Conservation (phyloP, 441 rosid genomes). For the Euphorbia schlechtendalii region DNA sequence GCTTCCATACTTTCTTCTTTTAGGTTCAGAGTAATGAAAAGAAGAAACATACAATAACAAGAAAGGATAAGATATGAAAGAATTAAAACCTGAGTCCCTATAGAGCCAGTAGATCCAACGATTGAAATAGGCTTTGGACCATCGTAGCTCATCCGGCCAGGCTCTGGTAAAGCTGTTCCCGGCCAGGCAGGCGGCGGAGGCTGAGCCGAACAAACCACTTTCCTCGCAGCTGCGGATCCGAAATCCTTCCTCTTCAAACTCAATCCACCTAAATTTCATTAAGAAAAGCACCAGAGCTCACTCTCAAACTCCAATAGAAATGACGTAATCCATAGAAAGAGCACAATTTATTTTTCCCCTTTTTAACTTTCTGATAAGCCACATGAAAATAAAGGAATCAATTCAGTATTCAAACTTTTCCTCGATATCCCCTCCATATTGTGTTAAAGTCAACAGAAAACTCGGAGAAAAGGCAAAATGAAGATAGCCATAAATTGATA, state of each 20-base stretch:
- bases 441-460: too few relatives aligned
- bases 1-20: background rate
- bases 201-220: slow-evolving; percentile 61
- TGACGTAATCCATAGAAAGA: background rate
- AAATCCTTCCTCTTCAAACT: slow-evolving; percentile 46
- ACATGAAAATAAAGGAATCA: background rate
- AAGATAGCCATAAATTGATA: background rate
- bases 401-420: background rate
- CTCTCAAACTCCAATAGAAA: background rate
- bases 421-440: background rate
- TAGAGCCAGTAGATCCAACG: slow-evolving; percentile 93
- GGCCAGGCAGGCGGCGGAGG: slow-evolving; percentile 90
- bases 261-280: slow-evolving; percentile 39
- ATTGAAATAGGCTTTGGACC: slow-evolving; percentile 87
- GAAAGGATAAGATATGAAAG: background rate
- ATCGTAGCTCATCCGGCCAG: slow-evolving; percentile 60
- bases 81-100: slow-evolving; percentile 76
- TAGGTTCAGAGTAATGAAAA: too few relatives aligned
- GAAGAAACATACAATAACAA: background rate
- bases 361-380: background rate
- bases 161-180: slow-evolving; percentile 65
- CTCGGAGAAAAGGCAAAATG: background rate
- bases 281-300: slow-evolving; percentile 11
- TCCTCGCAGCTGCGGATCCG: slow-evolving; percentile 38
- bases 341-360: background rate